Conservation (phyloP, 805 yeast species). For the Saccharomyces cerevisiae region DNA sequence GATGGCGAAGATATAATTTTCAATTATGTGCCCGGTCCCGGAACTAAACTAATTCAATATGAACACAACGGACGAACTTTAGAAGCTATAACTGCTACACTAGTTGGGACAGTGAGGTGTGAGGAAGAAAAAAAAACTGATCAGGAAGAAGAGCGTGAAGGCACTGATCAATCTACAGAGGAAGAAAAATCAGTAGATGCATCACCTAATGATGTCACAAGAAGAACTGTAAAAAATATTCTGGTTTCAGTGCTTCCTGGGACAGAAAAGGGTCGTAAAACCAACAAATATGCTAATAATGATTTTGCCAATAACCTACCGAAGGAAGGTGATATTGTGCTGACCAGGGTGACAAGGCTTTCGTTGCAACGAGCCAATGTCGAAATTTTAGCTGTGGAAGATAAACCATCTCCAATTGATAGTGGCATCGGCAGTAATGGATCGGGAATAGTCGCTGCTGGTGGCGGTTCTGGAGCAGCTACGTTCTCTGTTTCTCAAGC, state of each 20-base stretch:
- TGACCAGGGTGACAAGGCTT: slow-evolving; percentile 64
- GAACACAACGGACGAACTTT: slow-evolving; percentile 33
- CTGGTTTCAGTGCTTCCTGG: slow-evolving; percentile 26
- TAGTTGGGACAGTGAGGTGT: slow-evolving; percentile 48
- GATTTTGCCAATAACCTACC: slow-evolving; percentile 52
- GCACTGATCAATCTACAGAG: slow-evolving; percentile 9
- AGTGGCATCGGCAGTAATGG: slow-evolving; percentile 61
- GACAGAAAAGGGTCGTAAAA: slow-evolving; percentile 6
- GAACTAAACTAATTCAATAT: slow-evolving; percentile 46
- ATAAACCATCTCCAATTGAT: slow-evolving; percentile 49
- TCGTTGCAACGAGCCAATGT: slow-evolving; percentile 63
- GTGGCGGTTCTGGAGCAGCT: slow-evolving; percentile 50
- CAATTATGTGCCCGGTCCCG: slow-evolving; percentile 55
- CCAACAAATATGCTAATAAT: slow-evolving; percentile 11
- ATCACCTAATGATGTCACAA: slow-evolving; percentile 2
- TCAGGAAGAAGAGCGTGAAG: slow-evolving; percentile 1
- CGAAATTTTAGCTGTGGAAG: slow-evolving; percentile 65
- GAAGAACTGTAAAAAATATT: slow-evolving; percentile 15
- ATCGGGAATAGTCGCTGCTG: slow-evolving; percentile 32
- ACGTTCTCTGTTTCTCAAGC: slow-evolving; percentile 37
- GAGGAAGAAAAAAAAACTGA: slow-evolving; percentile 20
- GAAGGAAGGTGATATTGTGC: slow-evolving; percentile 73
- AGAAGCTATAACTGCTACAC: slow-evolving; percentile 46
- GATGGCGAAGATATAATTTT: slow-evolving; percentile 28
- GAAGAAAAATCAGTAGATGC: slow-evolving; percentile 8